phyloP scores from a whole-genome alignment of 805 yeast species.

The Candida verbasci region DNA sequence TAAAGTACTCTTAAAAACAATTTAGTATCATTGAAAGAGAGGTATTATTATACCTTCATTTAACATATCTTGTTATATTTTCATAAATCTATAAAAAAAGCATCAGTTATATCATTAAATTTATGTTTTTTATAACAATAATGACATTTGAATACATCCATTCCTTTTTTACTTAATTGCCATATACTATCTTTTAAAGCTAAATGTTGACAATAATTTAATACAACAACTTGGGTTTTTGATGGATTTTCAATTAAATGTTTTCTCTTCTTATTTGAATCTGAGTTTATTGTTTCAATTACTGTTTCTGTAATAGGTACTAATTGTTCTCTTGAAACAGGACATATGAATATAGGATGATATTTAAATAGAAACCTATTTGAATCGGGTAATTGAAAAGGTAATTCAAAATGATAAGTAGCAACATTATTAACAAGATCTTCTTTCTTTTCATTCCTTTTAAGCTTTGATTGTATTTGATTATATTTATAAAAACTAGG shows the following conservation, averaged over 20 bases:
- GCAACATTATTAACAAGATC: conserved; percentile 12
- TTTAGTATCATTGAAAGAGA: no score
- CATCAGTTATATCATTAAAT: conserved; percentile 35
- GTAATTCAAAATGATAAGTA: conserved; percentile 28
- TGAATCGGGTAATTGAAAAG: conserved; percentile 39
- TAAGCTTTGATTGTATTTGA: conserved; percentile 29
- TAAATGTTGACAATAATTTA: conserved; percentile 38
- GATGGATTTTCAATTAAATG: conserved; percentile 10
- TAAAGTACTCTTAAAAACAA: no score
- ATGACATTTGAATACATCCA: conserved; percentile 40
- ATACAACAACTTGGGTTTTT: conserved; percentile 37
- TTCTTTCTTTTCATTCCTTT: conserved; percentile 10
- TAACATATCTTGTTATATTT: no score
- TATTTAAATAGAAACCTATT: conserved; percentile 35
- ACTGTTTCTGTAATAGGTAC: conserved; percentile 25
- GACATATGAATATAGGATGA: conserved; percentile 45
- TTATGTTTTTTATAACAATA: conserved; percentile 43
- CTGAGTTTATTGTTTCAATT: conserved; percentile 6
- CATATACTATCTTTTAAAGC: conserved; percentile 40
- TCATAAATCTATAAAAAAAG: conserved; percentile 34
- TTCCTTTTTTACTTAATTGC: conserved; percentile 35
- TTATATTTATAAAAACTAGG: conserved; percentile 41
- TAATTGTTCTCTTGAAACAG: conserved; percentile 40
- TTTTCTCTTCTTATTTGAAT: not conserved
- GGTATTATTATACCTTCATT: no score